These are phyloP conservation scores for Colletotrichum tabaci DNA, from an alignment of 2,329 filamentous ascomycete genomes.

Conservation along the genomic window DNA sequence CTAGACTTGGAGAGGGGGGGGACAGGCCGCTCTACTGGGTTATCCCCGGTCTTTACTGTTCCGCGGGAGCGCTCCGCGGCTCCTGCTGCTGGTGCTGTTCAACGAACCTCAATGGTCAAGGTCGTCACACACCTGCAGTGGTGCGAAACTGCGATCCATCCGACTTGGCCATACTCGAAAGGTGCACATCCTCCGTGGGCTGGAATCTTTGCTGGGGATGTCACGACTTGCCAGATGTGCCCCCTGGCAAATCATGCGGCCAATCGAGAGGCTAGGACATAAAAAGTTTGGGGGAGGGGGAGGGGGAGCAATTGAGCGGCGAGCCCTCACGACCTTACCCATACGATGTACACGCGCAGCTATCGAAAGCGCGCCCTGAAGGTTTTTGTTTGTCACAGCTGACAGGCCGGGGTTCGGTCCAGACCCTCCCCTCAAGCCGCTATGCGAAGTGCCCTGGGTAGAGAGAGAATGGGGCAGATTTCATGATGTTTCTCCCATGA, in stretches of 20 bases:
- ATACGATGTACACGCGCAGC: not conserved
- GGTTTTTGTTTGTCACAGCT: conserved; percentile 27
- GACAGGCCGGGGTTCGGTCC: conserved; percentile 11
- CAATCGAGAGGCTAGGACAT: not conserved
- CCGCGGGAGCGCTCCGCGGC: conserved; percentile 32
- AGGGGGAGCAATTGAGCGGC: not conserved
- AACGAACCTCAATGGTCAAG: conserved; percentile 9
- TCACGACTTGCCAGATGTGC: not conserved
- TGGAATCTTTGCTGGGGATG: conserved; percentile 20
- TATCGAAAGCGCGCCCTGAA: not conserved
- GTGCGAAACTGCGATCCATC: conserved; percentile 29
- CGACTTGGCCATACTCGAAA: conserved; percentile 34
- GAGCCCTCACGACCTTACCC: conserved; percentile 11
- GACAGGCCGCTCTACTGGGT: conserved; percentile 4
- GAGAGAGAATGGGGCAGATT: not conserved
- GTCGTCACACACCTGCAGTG: conserved; percentile 34
- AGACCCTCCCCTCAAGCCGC: not conserved
- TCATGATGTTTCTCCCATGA: not conserved
- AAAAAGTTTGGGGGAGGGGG: not conserved
- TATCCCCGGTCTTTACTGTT: conserved; percentile 20
- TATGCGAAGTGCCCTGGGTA: not conserved
- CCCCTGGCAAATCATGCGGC: not conserved
- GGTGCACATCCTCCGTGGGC: conserved; percentile 28
- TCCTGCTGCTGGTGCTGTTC: not conserved
- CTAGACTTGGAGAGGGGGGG: conserved; percentile 11